Base-by-base conservation (phyloP, 768 basidiomycete genomes). In the Pleurotus cornucopiae region DNA sequence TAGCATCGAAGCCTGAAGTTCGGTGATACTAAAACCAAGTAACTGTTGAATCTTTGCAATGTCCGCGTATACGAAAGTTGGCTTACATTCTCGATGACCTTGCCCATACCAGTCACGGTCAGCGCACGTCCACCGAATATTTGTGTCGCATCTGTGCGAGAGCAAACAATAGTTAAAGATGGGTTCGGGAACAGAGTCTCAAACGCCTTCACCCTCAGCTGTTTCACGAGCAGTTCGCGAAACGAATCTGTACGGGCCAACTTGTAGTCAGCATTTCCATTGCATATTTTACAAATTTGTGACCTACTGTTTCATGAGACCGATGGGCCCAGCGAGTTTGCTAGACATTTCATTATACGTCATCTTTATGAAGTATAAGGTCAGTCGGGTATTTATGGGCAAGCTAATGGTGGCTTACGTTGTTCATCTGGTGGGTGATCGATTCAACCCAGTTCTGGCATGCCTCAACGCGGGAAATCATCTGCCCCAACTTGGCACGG, bases 391-490 rank as follows among this genome's bases (percentile, higher is more conserved):
- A 34, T 34, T 34, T 11, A 34, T 9, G 30, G 30, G 7, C 61
- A 44, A 49, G 44, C 25, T 48, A 34, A 40, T 37, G 63, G 66
- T 21, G 30, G 55, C 78, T 34, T 54, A 91, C 89, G 64, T 92
- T 85, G 66, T 88, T 91, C 93, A 96, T 95, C 68, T 97, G 94
- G 66, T 88, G 84, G 2, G 94, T 97, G 54, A 97, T 76, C 18
- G 77, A 81, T 75, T 98, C 95, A 9, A 94, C 80, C 93, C 93
- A 97, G 48, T 85, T 85, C 65, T 96, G 94, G 58, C 77, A 84
- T 16, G 79, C 81, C 72, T 98, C 94, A 41, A 94, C 81, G 40
- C 92, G 86, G 56, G 90, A 85, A 47, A 98, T 94, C 92, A 98
- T 97, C 47, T 72, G 69, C 18, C 90, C 91, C 44, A 98, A 79